Percentiles rank a stretch among this genome's conserved stretches.
These are phyloP conservation scores for Suillus brevipes DNA, from an alignment of 768 basidiomycete genomes.

Conservation along the genomic window DNA sequence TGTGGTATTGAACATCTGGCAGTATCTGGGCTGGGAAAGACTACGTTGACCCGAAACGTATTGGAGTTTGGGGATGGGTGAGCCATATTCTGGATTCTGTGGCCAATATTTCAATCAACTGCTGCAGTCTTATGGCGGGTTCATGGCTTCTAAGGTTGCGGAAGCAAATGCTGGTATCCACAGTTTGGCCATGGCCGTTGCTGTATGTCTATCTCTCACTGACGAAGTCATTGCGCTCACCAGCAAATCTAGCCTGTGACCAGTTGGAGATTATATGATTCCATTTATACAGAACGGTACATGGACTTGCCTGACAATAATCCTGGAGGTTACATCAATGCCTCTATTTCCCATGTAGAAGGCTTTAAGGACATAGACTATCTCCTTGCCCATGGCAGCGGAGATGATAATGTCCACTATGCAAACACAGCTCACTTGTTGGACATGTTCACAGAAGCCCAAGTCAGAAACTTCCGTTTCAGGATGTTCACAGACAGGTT, in stretches of 20 bases:
- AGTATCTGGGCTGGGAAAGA: conserved; percentile 83
- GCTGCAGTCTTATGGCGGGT: conserved; percentile 88
- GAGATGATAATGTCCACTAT: conserved; percentile 96
- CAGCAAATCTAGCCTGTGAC: conserved; percentile 66
- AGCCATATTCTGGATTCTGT: conserved; percentile 27
- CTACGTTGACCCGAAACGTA: conserved; percentile 85
- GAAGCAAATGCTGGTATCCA: conserved; percentile 91
- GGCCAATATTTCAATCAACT: conserved; percentile 11
- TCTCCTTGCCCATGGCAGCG: conserved; percentile 89
- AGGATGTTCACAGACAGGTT: conserved; percentile 97
- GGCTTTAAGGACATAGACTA: conserved; percentile 82
- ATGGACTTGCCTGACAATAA: conserved; percentile 85
- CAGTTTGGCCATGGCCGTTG: conserved; percentile 87
- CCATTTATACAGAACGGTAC: conserved; percentile 97
- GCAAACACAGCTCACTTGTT: conserved; percentile 88
- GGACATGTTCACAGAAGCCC: conserved; percentile 85
- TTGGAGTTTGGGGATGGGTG: conserved; percentile 99
- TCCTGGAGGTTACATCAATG: conserved; percentile 84
- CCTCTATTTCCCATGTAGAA: conserved; percentile 84
- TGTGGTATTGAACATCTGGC: conserved; percentile 3
- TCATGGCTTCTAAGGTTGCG: conserved; percentile 90
- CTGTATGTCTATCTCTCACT: conserved; percentile 50
- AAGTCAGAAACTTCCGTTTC: conserved; percentile 77
- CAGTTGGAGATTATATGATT: conserved; percentile 84
- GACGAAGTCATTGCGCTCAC: conserved; percentile 12